Evolutionary conservation across 148 eudicot species (phyloP).

Genomic region (Gaultheria prostrata): DNA sequence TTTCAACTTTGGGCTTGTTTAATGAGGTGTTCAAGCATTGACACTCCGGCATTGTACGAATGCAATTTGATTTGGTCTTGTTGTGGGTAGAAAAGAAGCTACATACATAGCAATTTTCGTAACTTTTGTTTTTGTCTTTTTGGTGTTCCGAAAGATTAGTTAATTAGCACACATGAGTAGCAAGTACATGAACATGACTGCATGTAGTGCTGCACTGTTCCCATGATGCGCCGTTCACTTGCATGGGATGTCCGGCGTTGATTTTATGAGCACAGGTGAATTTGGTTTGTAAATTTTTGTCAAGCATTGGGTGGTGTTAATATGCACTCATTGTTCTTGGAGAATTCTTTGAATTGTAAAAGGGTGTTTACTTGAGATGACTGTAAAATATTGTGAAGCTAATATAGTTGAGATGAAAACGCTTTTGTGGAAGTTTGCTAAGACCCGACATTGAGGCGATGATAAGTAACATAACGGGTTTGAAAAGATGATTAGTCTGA

Average conservation of each 20-base stretch:
- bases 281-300: background rate
- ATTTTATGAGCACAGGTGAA: background rate
- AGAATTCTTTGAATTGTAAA: background rate
- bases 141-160: background rate
- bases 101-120: background rate
- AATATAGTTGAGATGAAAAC: background rate
- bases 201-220: conserved; percentile 5
- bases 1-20: too few species aligned
- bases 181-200: background rate
- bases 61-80: background rate
- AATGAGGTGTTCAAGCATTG: background rate
- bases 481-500: too few species aligned
- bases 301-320: background rate
- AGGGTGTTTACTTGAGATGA: background rate
- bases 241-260: background rate
- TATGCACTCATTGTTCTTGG: background rate
- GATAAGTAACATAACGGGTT: too few species aligned
- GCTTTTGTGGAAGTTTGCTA: too few species aligned
- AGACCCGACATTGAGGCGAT: too few species aligned
- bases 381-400: background rate
- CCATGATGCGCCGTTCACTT: background rate
- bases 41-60: background rate
- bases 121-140: too few species aligned
- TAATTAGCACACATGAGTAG: conserved; percentile 11
- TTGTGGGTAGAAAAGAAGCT: background rate